Evolutionary conservation across 75 land plant species (phyloP).

Genomic region (Sequoia sempervirens): DNA sequence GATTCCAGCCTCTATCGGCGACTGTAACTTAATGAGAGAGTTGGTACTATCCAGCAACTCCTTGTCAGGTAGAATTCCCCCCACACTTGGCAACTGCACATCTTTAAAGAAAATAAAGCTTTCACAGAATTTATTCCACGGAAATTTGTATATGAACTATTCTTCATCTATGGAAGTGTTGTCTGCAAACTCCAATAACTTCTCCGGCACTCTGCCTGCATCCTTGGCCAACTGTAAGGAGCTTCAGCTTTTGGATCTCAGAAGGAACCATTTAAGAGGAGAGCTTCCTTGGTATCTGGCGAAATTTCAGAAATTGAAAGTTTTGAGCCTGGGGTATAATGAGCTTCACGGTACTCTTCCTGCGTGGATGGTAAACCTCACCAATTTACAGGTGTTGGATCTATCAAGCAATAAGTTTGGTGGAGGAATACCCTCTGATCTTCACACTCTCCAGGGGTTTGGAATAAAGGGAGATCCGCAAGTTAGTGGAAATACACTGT

Average conservation of each 20-base stretch:
- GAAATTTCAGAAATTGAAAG: no score
- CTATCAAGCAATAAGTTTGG: no score
- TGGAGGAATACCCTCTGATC: slow-evolving; percentile 30
- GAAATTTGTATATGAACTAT: neutral
- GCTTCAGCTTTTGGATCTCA: no score
- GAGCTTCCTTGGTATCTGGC: no score
- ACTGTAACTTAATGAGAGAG: neutral
- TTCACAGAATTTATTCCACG: neutral
- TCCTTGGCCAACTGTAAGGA: no score
- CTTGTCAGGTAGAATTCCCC: neutral
- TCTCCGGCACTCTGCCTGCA: neutral
- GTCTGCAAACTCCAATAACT: neutral
- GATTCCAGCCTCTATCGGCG: neutral
- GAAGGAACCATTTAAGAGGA: no score
- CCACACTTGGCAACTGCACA: neutral
- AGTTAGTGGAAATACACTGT: neutral
- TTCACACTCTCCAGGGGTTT: slow-evolving; percentile 31
- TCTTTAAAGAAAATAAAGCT: neutral
- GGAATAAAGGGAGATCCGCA: slow-evolving; percentile 13
- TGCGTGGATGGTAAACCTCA: slow-evolving; percentile 37
- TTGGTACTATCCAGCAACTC: neutral
- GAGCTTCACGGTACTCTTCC: no score
- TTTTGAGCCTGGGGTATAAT: no score
- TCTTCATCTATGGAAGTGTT: neutral
- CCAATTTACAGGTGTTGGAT: slow-evolving; percentile 10